A percentile compares a stretch with the other conserved stretches of the same genome.
phyloP scores from a whole-genome alignment of 768 basidiomycete genomes.

The Mycena galericulata region DNA sequence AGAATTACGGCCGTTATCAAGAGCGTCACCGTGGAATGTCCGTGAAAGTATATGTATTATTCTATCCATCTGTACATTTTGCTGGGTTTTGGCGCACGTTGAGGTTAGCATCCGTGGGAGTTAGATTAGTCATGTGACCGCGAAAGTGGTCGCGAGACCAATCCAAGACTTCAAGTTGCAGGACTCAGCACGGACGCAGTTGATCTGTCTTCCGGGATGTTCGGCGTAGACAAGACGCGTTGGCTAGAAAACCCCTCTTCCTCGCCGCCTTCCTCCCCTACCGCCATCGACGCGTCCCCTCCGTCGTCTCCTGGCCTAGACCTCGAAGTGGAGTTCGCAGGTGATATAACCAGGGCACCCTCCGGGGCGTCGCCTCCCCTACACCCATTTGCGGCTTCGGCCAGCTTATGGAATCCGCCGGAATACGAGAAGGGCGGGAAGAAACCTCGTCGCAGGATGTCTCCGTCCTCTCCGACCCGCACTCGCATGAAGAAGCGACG shows the following conservation, averaged over 20 bases:
- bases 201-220: no score
- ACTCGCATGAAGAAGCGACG: constrained; percentile 38
- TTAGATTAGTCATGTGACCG: not conserved
- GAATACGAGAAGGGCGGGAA: constrained; percentile 56
- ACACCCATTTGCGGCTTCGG: constrained; percentile 72
- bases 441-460: constrained; percentile 39
- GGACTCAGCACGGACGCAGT: no score
- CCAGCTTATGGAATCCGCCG: constrained; percentile 53
- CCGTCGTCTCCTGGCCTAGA: constrained; percentile 60
- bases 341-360: constrained; percentile 6
- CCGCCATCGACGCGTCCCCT: constrained; percentile 56
- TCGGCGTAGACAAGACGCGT: not conserved
- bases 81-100: not conserved
- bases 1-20: constrained; percentile 48
- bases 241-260: constrained; percentile 15
- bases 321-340: constrained; percentile 37
- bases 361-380: constrained; percentile 42
- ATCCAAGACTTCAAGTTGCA: no score
- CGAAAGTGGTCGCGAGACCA: not conserved
- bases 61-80: not conserved
- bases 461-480: constrained; percentile 37
- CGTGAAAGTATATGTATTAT: not conserved
- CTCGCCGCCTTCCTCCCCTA: constrained; percentile 48
- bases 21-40: constrained; percentile 53
- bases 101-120: not conserved